These are phyloP conservation scores for Coemansia erecta DNA, from an alignment of 192 early-diverging fungal genomes.

Conservation along the genomic window DNA sequence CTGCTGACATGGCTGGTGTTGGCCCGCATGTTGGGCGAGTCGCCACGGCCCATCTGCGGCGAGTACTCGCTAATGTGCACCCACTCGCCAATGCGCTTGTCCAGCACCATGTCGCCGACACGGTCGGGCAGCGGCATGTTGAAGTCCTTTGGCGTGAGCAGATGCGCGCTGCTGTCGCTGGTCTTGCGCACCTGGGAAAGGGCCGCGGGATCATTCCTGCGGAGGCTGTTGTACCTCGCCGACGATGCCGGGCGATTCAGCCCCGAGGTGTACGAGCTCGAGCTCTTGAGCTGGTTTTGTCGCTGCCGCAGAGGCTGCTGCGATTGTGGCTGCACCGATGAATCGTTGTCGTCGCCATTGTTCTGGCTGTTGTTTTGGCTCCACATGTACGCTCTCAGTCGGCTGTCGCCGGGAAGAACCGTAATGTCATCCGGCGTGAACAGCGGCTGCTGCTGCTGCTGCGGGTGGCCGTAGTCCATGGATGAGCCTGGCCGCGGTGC, in stretches of 20 bases:
- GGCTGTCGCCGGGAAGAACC: conserved; percentile 36
- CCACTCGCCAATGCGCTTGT: conserved; percentile 40
- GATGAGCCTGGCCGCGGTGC: conserved; percentile 13
- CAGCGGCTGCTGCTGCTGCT: conserved; percentile 3
- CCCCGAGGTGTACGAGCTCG: conserved; percentile 3
- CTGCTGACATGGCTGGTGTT: not conserved
- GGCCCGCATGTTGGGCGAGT: not conserved
- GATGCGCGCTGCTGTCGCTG: conserved; percentile 40
- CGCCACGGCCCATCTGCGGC: conserved; percentile 6
- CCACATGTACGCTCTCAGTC: conserved; percentile 25
- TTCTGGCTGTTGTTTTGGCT: conserved; percentile 11
- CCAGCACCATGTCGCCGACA: conserved; percentile 47
- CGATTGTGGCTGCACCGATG: not conserved
- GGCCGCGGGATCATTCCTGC: conserved; percentile 19
- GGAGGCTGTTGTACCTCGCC: conserved; percentile 22
- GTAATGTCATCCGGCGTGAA: conserved; percentile 23
- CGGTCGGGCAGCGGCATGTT: conserved; percentile 32
- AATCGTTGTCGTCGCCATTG: not conserved
- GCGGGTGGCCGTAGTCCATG: not conserved
- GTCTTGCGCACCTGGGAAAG: conserved; percentile 35
- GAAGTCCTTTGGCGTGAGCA: conserved; percentile 40
- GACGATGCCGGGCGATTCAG: conserved; percentile 15
- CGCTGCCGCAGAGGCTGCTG: conserved; percentile 12
- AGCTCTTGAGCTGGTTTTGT: conserved; percentile 10
- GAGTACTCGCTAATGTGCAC: conserved; percentile 38